Base-by-base conservation (phyloP, 176 grass and related monocot species). In the Luzula sylvatica region DNA sequence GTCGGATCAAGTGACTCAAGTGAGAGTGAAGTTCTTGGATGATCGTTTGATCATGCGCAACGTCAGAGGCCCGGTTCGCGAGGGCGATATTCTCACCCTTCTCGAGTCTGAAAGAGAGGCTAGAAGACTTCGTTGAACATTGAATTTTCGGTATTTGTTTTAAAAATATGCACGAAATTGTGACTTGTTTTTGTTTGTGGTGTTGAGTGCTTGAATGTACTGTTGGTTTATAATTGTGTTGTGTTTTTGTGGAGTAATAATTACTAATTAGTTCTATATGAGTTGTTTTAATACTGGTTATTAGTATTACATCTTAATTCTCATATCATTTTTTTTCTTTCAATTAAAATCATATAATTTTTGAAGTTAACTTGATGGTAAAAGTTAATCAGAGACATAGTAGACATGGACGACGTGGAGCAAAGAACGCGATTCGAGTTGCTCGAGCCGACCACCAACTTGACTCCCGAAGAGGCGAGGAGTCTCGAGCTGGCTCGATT, bases 31-130 rank as follows among this genome's bases (percentile, higher is more conserved):
- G 82, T 93, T 93, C 30, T 52, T 93, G 70, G 87, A 93, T 65
- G 87, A 93, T 43, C 73, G 87, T 68, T 81, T 93, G 65, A 93
- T 93, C 82, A 93, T 86, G 87, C 72, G 81, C 62, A 93, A 93
- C 23, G 81, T 93, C 19, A 93, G 86, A 70, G 77, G 87, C 16
- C 81, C 87, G 0, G 73, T 93, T 12, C 78, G 81, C 19, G 87
- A 93, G 66, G 87, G 87, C 1, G 87, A 86, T 42, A 71, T 93
- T 70, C 77, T 93, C 16, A 93, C 87, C 20, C 65, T 93, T 18
- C 87, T 93, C 0, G 87, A 93, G 70, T 93, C 87, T 0, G 87
- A 93, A 71, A 85, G 87, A 16, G 87, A 93, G 61, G 87, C 87
- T 35, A 93, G 87, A 73, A 81, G 81, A 65, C 72, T 93, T 17